These are phyloP conservation scores for Cnidoscolus chayamansa DNA, from an alignment of 441 rosid species.

Conservation along the genomic window DNA sequence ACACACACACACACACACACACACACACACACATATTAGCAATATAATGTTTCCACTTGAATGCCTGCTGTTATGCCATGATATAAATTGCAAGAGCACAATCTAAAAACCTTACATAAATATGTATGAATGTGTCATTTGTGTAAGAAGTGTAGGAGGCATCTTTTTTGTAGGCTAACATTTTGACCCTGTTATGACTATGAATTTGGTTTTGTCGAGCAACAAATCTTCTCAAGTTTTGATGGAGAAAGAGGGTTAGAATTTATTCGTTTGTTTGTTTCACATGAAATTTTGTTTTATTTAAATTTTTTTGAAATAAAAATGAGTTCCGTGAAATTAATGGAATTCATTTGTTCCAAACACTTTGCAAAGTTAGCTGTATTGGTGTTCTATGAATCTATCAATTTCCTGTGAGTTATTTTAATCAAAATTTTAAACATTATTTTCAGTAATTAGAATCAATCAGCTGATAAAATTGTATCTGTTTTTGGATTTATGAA, in stretches of 20 bases:
- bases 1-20: no score
- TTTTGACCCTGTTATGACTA: not conserved
- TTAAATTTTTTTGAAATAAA: not conserved
- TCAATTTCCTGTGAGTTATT: not conserved
- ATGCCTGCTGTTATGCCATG: no score
- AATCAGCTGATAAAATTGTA: conserved; percentile 10
- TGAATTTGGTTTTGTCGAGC: not conserved
- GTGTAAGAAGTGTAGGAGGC: not conserved
- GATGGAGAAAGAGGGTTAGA: not conserved
- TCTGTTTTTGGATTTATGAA: not conserved
- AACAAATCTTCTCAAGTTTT: no score
- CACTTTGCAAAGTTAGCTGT: not conserved
- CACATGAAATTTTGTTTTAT: not conserved
- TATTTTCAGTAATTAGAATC: not conserved
- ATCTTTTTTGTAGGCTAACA: not conserved
- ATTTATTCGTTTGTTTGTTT: not conserved
- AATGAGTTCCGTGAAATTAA: not conserved
- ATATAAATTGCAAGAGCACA: no score
- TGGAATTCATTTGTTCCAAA: not conserved
- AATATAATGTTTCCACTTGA: not conserved
- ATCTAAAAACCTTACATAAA: not conserved
- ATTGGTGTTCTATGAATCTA: not conserved
- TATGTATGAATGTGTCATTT: not conserved
- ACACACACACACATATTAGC: not conserved
- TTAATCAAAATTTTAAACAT: not conserved